Percentiles rank a stretch among this genome's conserved stretches.
Evolutionary conservation across 495 filamentous ascomycete genomes (phyloP).

Genomic region (Thozetella sp.): DNA sequence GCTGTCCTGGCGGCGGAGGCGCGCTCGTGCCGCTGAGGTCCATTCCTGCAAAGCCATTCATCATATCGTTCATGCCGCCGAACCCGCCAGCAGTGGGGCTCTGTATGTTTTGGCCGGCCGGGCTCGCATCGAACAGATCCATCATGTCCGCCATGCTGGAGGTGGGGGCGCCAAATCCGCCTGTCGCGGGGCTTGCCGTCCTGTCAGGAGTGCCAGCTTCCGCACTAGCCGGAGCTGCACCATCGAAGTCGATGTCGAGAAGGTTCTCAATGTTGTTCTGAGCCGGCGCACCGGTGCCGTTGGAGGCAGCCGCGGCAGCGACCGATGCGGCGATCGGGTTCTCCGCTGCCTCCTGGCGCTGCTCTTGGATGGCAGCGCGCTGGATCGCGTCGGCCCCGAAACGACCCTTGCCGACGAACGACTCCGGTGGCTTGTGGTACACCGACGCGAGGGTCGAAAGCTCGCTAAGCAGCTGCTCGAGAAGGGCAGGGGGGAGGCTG

Average conservation of each 20-base stretch:
- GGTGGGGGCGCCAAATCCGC: constrained; percentile 32
- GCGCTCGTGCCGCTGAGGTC: constrained; percentile 67
- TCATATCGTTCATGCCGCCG: constrained; percentile 59
- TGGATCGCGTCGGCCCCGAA: constrained; percentile 95
- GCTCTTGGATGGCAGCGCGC: constrained; percentile 93
- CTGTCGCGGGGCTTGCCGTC: constrained; percentile 62
- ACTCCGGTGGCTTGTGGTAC: constrained; percentile 98
- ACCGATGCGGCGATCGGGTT: constrained; percentile 90
- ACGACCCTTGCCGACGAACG: constrained; percentile 92
- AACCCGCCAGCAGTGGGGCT: constrained; percentile 25
- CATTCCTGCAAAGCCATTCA: constrained; percentile 84
- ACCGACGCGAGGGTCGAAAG: constrained; percentile 97
- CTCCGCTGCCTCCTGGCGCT: constrained; percentile 86
- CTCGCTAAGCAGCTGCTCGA: constrained; percentile 85
- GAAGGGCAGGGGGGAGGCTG: constrained; percentile 77
- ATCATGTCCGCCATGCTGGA: constrained; percentile 87
- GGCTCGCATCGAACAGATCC: constrained; percentile 70
- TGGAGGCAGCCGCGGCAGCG: constrained; percentile 64
- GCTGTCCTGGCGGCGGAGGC: constrained; percentile 54
- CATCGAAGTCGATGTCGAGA: constrained; percentile 98
- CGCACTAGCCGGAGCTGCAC: constrained; percentile 84
- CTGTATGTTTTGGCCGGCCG: constrained; percentile 19
- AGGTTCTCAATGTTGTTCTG: constrained; percentile 91
- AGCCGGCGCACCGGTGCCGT: constrained; percentile 43
- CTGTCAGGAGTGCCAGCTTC: constrained; percentile 82